Evolutionary conservation across 1,284 basidiomycete genomes (phyloP), one percentile per base, ranked within the genome.

Genomic region (Pyrrhoderma noxium): DNA sequence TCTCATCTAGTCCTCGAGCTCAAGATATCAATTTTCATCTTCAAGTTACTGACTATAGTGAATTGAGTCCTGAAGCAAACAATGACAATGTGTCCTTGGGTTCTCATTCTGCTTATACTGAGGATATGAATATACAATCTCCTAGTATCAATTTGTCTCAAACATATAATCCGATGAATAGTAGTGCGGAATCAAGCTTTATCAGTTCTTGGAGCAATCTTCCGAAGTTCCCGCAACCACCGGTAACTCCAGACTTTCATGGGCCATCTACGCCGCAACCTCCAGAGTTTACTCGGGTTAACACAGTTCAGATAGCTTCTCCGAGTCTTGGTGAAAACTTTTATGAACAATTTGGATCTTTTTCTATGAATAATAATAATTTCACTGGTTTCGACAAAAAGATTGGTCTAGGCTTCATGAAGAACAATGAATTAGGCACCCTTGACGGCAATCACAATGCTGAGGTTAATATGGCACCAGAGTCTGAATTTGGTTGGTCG

Each of bases 141-240:
- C 18, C 9, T 9, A 21, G 22, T 16, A 43, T 47, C 34, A 35
- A 36, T 19, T 19, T 37, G 14, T 47, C 51, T n/a, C 47, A 31
- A 21, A 42, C 51, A 9, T 43, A 47, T 21, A 46, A 22, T 35
- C 16, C 14, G 22, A n/a, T 47, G n/a, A 47, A 53, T 21, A 23
- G 25, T 19, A 53, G 51, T 35, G 37, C 36, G 9, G 45, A 37
- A 14, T 48, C 51, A 16, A 53, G 51, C 23, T 16, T 53, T 22
- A 34, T 39, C 11, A 42, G 51, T n/a, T 47, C 51, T 8, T 53
- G 44, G 39, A 44, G 46, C 16, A 36, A 48, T 16, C 45, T 53
- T 7, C 45, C 51, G 18, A 47, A 43, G 8, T 53, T 53, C 37
- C 51, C 51, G 3, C 47, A 45, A 4, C 51, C 46, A 25, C 51